Evolutionary conservation across 2,329 filamentous ascomycete genomes (phyloP).

Genomic region (Fusarium anguioides): DNA sequence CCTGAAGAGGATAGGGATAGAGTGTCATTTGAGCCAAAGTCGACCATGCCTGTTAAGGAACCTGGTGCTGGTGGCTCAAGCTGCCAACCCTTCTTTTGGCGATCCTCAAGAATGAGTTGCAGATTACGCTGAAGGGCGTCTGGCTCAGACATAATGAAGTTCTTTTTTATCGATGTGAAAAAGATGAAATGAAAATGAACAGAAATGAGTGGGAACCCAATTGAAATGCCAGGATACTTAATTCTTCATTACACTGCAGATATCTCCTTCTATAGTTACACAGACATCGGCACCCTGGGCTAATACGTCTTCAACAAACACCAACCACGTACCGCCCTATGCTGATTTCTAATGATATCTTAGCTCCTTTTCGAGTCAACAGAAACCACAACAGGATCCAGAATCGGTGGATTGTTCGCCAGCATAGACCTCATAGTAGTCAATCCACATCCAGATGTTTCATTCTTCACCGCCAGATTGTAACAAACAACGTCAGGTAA

Average conservation of each 20-base stretch:
- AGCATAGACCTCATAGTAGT: too few species aligned
- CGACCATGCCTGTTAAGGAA: neutral
- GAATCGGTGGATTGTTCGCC: neutral
- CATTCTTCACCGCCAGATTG: neutral
- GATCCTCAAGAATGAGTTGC: neutral
- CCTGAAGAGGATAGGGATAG: slow-evolving; percentile 1
- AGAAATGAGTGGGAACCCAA: too few species aligned
- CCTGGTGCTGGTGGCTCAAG: slow-evolving; percentile 4
- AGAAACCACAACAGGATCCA: too few species aligned
- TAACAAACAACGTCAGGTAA: neutral
- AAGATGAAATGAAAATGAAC: neutral
- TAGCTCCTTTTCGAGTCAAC: too few species aligned
- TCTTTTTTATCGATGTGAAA: rapidly evolving
- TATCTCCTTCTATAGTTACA: too few species aligned
- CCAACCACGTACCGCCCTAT: neutral
- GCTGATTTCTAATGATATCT: rapidly evolving
- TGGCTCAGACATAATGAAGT: neutral
- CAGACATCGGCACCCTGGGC: too few species aligned
- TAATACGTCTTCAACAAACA: neutral
- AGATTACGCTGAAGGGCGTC: neutral
- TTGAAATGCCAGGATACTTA: too few species aligned
- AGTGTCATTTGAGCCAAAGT: slow-evolving; percentile 6
- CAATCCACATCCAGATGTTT: too few species aligned
- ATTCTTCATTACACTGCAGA: too few species aligned
- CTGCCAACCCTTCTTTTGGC: neutral